Evolutionary conservation across 2,329 filamentous ascomycete genomes (phyloP), one percentile per base, ranked within the genome.

Genomic region (Ceratocystiopsis brevicomis): DNA sequence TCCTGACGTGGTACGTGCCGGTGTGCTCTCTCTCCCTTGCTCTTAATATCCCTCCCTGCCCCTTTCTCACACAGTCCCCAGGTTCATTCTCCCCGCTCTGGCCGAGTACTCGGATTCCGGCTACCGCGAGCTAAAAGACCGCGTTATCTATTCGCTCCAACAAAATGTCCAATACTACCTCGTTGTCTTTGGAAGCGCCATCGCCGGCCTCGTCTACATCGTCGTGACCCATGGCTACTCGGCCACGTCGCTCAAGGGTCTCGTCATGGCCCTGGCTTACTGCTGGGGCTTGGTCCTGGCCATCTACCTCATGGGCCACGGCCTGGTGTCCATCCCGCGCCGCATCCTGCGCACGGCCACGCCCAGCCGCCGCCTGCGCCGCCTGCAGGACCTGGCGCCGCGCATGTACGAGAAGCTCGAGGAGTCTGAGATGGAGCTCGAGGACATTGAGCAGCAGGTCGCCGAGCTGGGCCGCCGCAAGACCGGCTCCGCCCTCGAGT

Each of bases 251-350:
- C 68, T 96, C 52, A 94, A 93, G 63, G 78, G 74, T 34, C 66
- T 92, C 37, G 70, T 93, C 49, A 94, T 98, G 83, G 88, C 90
- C 14, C 66, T 96, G 47, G 83, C 88, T 35, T 98, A 98, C 59
- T 84, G 85, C 47, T 96, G 87, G 81, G 86, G 87, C 53, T 64
- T 98, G 52, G 69, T 88, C 5, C 68, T 96, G 42, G 90, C 87
- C 39, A 94, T 98, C 48, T 96, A 94, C 55, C 69, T 98, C 37
- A 96, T 98, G 88, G 90, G 90, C 8, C 90, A 98, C 59, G 90
- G 90, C 9, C 68, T 98, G 21, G 90, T 98, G 32, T 81, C 87
- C 1, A 81, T 98, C 45, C 90, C 90, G 1, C 71, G 88, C 50
- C 74, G 73, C 35, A 65, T 98, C 15, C 80, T 90, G 53, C 76